Conservation (phyloP, 148 eudicot genomes). For the Vaccinium macrocarpon region DNA sequence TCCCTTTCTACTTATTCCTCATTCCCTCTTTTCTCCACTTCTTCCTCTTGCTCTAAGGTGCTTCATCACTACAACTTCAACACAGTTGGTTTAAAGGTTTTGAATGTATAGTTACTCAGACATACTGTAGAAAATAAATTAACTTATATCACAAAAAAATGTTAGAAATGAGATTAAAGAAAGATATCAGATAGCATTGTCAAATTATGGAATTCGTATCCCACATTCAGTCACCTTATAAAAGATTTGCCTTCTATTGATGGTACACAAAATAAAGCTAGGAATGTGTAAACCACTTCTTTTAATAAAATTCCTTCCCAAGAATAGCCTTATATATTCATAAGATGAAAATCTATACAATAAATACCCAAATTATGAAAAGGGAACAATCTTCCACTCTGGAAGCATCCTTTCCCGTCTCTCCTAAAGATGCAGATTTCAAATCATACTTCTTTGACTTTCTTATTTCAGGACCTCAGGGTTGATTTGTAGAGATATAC, state of each 20-base stretch:
- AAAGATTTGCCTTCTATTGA: not conserved
- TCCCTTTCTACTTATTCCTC: not conserved
- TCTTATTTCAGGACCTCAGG: not conserved
- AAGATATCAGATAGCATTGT: not conserved
- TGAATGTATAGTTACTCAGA: not conserved
- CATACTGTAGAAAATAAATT: not conserved
- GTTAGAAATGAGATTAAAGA: no score
- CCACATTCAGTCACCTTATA: not conserved
- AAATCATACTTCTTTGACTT: not conserved
- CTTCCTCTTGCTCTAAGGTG: conserved; percentile 2
- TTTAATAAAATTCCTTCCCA: not conserved
- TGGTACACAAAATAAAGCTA: not conserved
- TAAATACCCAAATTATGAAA: not conserved
- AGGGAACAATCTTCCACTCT: not conserved
- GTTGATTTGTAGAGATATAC: not conserved
- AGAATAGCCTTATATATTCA: not conserved
- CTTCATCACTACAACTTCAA: not conserved
- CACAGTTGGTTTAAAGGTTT: not conserved
- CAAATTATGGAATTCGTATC: not conserved
- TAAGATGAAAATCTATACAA: not conserved
- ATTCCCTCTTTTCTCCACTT: not conserved
- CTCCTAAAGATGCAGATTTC: not conserved
- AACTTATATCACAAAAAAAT: not conserved
- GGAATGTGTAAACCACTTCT: not conserved
- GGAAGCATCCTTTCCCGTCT: not conserved